Evolutionary conservation across 2,329 filamentous ascomycete genomes (phyloP).

Genomic region (Tolypocladium album): DNA sequence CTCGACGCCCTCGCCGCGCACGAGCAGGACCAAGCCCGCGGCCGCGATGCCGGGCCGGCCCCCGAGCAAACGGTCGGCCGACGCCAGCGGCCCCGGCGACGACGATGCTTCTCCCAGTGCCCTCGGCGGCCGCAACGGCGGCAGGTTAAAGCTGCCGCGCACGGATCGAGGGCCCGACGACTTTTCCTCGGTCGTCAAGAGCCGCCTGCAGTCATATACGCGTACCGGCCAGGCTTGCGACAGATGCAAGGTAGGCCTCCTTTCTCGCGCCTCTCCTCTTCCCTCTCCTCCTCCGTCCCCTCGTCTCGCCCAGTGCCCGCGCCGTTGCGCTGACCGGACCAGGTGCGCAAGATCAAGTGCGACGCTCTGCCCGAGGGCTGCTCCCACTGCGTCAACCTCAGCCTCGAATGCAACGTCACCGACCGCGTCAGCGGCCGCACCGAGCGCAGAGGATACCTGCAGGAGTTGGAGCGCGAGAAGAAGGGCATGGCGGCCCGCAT

Average conservation of each 20-base stretch:
- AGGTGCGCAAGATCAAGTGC: slow-evolving; percentile 82
- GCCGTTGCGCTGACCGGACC: not conserved
- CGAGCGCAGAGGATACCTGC: slow-evolving; percentile 66
- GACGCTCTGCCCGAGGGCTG: slow-evolving; percentile 73
- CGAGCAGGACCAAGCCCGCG: slow-evolving; percentile 1
- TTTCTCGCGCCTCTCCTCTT: not conserved
- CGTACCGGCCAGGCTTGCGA: slow-evolving; percentile 80
- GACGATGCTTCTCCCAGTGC: slow-evolving; percentile 10
- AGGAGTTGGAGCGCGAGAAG: slow-evolving; percentile 65
- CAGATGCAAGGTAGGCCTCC: slow-evolving; percentile 61
- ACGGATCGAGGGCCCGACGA: slow-evolving; percentile 36
- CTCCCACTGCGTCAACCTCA: slow-evolving; percentile 68
- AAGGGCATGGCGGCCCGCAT: slow-evolving; percentile 56
- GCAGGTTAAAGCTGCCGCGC: slow-evolving; percentile 38
- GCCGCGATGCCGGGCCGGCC: slow-evolving; percentile 8
- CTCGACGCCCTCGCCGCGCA: not conserved
- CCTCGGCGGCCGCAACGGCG: slow-evolving; percentile 8
- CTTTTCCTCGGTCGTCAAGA: slow-evolving; percentile 46
- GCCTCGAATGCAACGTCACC: slow-evolving; percentile 71
- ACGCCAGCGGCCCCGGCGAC: slow-evolving; percentile 22
- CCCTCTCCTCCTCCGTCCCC: not conserved
- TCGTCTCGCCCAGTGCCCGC: not conserved
- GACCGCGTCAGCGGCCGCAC: slow-evolving; percentile 79
- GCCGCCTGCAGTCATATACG: slow-evolving; percentile 42
- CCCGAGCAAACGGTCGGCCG: slow-evolving; percentile 25